Conservation (phyloP, 306 rosid species). For the Spatholobus suberectus region DNA sequence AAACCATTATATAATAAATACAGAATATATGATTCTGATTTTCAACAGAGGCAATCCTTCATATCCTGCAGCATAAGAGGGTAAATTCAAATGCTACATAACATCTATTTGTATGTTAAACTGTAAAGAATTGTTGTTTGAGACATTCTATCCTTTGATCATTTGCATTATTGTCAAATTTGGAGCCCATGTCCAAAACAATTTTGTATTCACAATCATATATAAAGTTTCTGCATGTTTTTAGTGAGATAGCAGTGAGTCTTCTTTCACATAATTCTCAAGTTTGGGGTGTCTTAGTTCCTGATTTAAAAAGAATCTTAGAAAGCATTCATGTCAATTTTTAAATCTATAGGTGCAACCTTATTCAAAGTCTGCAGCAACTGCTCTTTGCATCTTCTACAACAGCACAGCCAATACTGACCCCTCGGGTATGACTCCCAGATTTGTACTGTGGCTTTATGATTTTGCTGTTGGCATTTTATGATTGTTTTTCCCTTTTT, state of each 20-base stretch:
- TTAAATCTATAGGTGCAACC: constrained; percentile 70
- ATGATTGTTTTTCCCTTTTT: neutral
- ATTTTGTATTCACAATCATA: neutral
- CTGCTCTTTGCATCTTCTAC: constrained; percentile 95
- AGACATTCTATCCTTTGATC: constrained; percentile 10
- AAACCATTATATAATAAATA: too few relatives aligned
- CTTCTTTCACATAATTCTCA: neutral
- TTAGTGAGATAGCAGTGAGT: neutral
- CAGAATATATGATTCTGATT: too few relatives aligned
- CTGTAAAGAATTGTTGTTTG: neutral
- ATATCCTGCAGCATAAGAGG: constrained; percentile 8
- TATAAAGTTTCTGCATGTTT: neutral
- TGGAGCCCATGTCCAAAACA: neutral
- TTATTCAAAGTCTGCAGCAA: constrained; percentile 95
- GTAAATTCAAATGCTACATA: neutral
- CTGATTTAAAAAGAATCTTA: neutral
- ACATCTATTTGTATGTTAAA: constrained; percentile 9
- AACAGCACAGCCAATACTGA: constrained; percentile 94
- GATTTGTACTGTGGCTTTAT: constrained; percentile 33
- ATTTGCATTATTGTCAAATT: neutral
- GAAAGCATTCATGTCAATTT: neutral
- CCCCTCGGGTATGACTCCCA: constrained; percentile 77
- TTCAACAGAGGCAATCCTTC: neutral
- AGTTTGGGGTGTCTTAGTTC: constrained; percentile 1
- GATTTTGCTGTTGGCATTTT: constrained; percentile 29